Base-by-base conservation (phyloP, 2,329 filamentous ascomycete species). In the Ceratocystis huliohia region DNA sequence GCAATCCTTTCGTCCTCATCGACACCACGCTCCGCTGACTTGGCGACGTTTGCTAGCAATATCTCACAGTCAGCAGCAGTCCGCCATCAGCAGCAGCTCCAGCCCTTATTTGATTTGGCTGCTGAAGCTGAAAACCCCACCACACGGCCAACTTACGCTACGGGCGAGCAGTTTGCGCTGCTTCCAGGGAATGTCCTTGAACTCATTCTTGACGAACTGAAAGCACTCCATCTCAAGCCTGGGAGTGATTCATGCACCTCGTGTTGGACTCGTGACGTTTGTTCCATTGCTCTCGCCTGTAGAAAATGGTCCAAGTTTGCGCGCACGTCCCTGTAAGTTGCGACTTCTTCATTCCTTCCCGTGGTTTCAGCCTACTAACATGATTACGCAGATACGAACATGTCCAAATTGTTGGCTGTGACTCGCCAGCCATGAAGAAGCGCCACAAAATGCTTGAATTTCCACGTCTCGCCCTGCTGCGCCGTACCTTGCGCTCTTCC, bases 261-360 rank as follows among this genome's bases (percentile, higher is more conserved):
- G 20, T 87, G 84, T 72, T 85, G 82, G 81, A 84, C 85, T 82
- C 78, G 84, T 62, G 84, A 87, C 70, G 74, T 81, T 37, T 81
- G 79, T 69, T 79, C 78, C 53, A 72, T 85, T 50, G 77, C 79
- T 10, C 66, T 83, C 10, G 76, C 78, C 46, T 81, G 79, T 17
- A 78, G 77, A 68, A 84, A 80, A 70, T 81, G 81, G 75, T 75
- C 79, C 70, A 78, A 78, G 69, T 78, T 78, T 50, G 82, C 82
- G 5, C 78, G 79, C 22, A 73, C 74, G 22, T 79, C 79, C 15
- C 72, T 85, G 77, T 85, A 75, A 76, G 79, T 74, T 25, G 3
- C n/a, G 2, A 17, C 61, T 57, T 28, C 8, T 30, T 15, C 22
- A 30, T 2, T 5, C 5, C 66, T 5, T 8, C n/a, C 61, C 15